Conservation (phyloP, 345 rosid genomes). For the Brassica juncea region DNA sequence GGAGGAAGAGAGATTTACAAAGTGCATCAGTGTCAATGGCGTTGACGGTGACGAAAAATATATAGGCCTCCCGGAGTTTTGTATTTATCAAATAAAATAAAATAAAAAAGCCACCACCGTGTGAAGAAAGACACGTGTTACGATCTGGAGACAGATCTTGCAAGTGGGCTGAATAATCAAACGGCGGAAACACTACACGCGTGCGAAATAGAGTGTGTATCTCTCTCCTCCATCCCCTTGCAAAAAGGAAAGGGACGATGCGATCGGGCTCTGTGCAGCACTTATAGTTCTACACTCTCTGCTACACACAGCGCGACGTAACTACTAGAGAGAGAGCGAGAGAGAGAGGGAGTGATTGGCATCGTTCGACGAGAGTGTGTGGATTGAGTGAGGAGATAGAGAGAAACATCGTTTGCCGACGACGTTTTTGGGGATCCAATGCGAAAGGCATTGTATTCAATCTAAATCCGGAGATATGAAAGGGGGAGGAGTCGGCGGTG, state of each 20-base stretch:
- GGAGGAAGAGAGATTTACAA: background rate
- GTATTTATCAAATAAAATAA: background rate
- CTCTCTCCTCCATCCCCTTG: background rate
- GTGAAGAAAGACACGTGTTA: slow-evolving; percentile 41
- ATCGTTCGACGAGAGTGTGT: slow-evolving; percentile 24
- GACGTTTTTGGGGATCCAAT: slow-evolving; percentile 33
- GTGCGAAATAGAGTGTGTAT: slow-evolving; percentile 25
- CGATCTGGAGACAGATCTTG: slow-evolving; percentile 22
- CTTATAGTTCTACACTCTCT: too few species aligned
- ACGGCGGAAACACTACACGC: slow-evolving; percentile 32
- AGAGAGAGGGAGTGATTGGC: background rate
- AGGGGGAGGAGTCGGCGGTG: slow-evolving; percentile 36
- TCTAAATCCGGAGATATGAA: slow-evolving; percentile 31
- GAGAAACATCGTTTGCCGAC: background rate
- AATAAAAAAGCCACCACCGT: slow-evolving; percentile 25
- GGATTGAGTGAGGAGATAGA: slow-evolving; percentile 10
- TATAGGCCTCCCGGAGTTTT: slow-evolving; percentile 20
- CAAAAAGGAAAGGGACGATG: slow-evolving; percentile 37
- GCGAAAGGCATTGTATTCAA: slow-evolving; percentile 21
- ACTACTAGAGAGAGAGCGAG: background rate
- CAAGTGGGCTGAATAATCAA: slow-evolving; percentile 37
- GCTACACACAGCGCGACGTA: too few species aligned
- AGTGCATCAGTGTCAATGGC: slow-evolving; percentile 36
- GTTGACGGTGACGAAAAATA: slow-evolving; percentile 29
- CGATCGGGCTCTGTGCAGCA: slow-evolving; percentile 38